These are phyloP conservation scores for Linnemannia schmuckeri DNA, from an alignment of 192 early-diverging fungal species.

Conservation along the genomic window DNA sequence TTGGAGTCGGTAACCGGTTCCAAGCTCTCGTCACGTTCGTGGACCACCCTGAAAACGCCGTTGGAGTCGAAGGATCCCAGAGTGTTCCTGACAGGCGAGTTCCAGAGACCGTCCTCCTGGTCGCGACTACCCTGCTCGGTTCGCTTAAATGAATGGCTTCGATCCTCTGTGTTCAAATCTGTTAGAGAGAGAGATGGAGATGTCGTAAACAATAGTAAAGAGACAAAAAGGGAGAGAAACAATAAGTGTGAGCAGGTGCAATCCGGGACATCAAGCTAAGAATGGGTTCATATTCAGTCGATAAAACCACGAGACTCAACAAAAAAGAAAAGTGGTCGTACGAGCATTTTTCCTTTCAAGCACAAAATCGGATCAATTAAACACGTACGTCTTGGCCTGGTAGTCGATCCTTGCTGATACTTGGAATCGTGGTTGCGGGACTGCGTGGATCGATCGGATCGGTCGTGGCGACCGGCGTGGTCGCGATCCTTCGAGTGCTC, in stretches of 20 bases:
- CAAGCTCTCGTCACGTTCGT: constrained; percentile 28
- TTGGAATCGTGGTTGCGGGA: constrained; percentile 18
- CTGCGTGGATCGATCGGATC: constrained; percentile 9
- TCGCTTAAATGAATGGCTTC: constrained; percentile 27
- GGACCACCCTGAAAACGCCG: constrained; percentile 71
- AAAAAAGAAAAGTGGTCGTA: not conserved
- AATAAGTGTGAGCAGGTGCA: not conserved
- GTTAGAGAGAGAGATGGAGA: no score
- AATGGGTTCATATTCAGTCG: not conserved
- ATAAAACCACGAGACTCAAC: not conserved
- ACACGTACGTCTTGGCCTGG: constrained; percentile 1
- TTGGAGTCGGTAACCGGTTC: constrained; percentile 32
- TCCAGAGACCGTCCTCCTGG: constrained; percentile 59
- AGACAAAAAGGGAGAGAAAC: not conserved
- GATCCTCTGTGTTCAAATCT: constrained; percentile 26
- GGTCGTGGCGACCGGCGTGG: constrained; percentile 12
- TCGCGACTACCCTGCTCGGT: constrained; percentile 14
- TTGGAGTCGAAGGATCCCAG: constrained; percentile 75
- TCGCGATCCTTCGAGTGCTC: not conserved
- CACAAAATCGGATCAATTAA: not conserved
- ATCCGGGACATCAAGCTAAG: not conserved
- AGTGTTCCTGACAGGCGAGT: constrained; percentile 63
- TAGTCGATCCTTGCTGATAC: constrained; percentile 1
- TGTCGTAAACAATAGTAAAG: no score
- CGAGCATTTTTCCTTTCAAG: not conserved